Base-by-base conservation (phyloP, 2,329 filamentous ascomycete species). In the Lithohypha guttulata region DNA sequence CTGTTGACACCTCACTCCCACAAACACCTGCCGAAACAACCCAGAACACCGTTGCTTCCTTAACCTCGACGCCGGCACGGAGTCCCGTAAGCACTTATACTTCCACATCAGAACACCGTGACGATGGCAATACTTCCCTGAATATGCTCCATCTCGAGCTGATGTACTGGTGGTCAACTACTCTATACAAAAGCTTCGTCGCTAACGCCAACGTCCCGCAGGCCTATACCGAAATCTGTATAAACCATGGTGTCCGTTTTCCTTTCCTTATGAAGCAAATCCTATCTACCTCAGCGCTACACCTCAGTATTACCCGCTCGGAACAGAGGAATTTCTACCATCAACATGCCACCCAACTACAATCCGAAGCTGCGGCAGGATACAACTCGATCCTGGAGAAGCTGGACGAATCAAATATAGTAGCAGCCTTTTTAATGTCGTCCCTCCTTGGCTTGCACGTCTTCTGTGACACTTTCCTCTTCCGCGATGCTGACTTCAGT, bases 401-500 rank as follows among this genome's bases (percentile, higher is more conserved):
- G 39, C 38, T 50, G n/a, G 38, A 45, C 19, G 19, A 20, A 11
- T 41, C 43, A 6, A 50, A 46, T 30, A 49, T 43, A 19, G 29
- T 42, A 4, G 42, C 35, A n/a, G 42, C 46, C 22, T 44, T 51
- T 27, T 26, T 50, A 2, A 48, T 49, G 34, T 47, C 49, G 15
- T 39, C 44, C 13, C 33, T 49, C 30, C 15, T 51, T 9, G 47
- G 38, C 4, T 11, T 45, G 8, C 48, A 50, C 26, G 20, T 45
- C 26, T 58, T 74, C 3, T 68, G 62, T 47, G 68, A 74, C 39
- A 63, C 63, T 2, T 55, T 71, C 2, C 45, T 55, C 41, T 56
- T 61, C 37, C 57, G 65, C 27, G 56, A 56, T 11, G 35, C 46
- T 11, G 49, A 59, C 28, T 65, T 70, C 25, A 55, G 61, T 22